Conservation (phyloP, 179 eudicot genomes). For the Amaranthus tricolor region DNA sequence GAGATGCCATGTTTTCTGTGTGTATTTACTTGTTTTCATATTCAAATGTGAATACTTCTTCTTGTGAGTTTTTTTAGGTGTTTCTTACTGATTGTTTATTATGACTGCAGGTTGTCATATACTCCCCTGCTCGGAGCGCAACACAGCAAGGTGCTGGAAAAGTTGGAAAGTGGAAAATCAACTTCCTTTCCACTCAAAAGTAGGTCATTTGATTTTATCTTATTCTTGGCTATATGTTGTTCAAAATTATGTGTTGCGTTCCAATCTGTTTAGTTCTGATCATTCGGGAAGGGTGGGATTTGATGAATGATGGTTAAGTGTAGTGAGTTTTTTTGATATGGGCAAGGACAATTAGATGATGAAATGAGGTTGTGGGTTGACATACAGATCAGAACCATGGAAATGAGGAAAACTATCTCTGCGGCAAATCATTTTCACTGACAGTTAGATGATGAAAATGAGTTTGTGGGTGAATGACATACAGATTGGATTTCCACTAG, state of each 20-base stretch:
- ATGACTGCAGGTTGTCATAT: slow-evolving; percentile 54
- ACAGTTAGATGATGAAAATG: neutral
- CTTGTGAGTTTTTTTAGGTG: neutral
- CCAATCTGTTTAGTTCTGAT: too few relatives aligned
- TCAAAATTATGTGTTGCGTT: neutral
- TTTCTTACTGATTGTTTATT: neutral
- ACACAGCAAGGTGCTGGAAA: slow-evolving; percentile 79
- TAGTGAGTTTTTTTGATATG: too few relatives aligned
- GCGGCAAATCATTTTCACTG: too few relatives aligned
- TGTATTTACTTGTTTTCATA: neutral
- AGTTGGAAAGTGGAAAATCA: slow-evolving; percentile 70
- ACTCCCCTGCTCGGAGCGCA: slow-evolving; percentile 66
- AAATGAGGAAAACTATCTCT: too few relatives aligned
- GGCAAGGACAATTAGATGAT: too few relatives aligned
- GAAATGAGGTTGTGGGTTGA: too few relatives aligned
- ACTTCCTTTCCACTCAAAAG: slow-evolving; percentile 76
- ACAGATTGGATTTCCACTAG: too few relatives aligned
- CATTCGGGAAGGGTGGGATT: too few relatives aligned
- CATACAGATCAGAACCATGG: too few relatives aligned
- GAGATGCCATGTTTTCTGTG: neutral
- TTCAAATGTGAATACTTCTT: neutral
- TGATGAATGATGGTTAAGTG: too few relatives aligned
- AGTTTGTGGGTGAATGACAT: neutral
- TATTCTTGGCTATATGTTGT: neutral
- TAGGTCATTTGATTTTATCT: slow-evolving; percentile 29